Conservation (phyloP, 2,329 filamentous ascomycete species). For the Cladosporium austrohemisphaericum region DNA sequence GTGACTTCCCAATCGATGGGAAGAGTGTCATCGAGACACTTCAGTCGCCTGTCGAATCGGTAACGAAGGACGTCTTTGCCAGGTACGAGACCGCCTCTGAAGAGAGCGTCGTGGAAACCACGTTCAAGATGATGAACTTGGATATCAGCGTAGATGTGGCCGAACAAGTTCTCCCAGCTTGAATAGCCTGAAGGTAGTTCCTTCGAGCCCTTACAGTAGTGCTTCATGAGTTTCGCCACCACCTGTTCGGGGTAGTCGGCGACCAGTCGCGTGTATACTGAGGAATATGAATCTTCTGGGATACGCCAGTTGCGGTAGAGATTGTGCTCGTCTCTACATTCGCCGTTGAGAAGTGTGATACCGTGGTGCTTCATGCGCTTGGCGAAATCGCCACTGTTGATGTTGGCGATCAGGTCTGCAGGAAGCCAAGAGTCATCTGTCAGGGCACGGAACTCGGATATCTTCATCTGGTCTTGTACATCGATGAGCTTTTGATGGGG, state of each 20-base stretch:
- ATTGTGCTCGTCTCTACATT: slow-evolving; percentile 52
- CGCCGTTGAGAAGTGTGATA: slow-evolving; percentile 51
- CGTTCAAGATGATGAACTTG: slow-evolving; percentile 54
- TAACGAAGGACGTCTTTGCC: slow-evolving; percentile 50
- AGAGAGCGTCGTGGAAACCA: slow-evolving; percentile 47
- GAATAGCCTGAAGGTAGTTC: slow-evolving; percentile 37
- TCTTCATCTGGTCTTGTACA: slow-evolving; percentile 40
- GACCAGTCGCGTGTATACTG: slow-evolving; percentile 45
- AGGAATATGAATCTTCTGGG: slow-evolving; percentile 41
- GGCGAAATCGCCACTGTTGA: slow-evolving; percentile 50
- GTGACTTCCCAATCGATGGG: slow-evolving; percentile 52
- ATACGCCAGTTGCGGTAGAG: slow-evolving; percentile 51
- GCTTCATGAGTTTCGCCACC: slow-evolving; percentile 42
- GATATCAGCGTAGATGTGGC: slow-evolving; percentile 53
- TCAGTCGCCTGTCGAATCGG: slow-evolving; percentile 52
- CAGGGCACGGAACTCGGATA: slow-evolving; percentile 54
- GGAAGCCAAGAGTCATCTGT: slow-evolving; percentile 50
- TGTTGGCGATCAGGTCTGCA: slow-evolving; percentile 40
- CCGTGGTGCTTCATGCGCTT: slow-evolving; percentile 41
- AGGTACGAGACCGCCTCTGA: slow-evolving; percentile 37
- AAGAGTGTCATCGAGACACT: slow-evolving; percentile 41
- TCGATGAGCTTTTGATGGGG: slow-evolving; percentile 40
- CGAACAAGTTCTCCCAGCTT: slow-evolving; percentile 52
- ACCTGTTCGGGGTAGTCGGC: slow-evolving; percentile 50
- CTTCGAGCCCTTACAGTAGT: slow-evolving; percentile 41